Percentiles rank a stretch among this genome's conserved stretches.
These are phyloP conservation scores for Trichosporon coremiiforme DNA, from an alignment of 1,284 basidiomycete genomes.

Conservation along the genomic window DNA sequence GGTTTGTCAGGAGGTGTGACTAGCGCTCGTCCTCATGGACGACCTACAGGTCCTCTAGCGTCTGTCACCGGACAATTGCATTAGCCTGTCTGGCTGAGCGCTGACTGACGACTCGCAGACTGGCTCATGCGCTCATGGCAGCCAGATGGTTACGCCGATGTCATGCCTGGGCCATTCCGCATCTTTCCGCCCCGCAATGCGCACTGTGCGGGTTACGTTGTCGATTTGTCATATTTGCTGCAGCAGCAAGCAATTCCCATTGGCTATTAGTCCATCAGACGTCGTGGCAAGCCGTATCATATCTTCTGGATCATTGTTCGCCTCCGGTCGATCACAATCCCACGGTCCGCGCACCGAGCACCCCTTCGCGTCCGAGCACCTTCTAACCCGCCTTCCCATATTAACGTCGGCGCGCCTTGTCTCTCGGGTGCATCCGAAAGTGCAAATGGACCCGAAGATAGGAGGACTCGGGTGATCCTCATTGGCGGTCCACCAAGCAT, in stretches of 20 bases:
- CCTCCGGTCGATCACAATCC: background rate
- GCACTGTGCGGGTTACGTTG: background rate
- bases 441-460: background rate
- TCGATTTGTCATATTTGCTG: background rate
- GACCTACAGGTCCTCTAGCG: background rate
- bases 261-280: too few relatives aligned
- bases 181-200: background rate
- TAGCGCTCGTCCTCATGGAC: background rate
- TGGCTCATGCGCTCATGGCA: too few relatives aligned
- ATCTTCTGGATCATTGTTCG: background rate
- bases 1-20: background rate
- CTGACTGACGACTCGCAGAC: too few relatives aligned
- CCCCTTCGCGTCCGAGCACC: background rate
- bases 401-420: background rate
- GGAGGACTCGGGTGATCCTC: background rate
- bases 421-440: conserved; percentile 1
- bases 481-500: background rate
- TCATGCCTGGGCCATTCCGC: background rate
- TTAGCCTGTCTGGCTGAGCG: background rate
- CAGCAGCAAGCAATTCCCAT: too few relatives aligned
- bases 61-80: background rate
- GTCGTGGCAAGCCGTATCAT: background rate
- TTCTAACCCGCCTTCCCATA: background rate
- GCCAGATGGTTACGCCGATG: too few relatives aligned
- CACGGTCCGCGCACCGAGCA: too few relatives aligned